A percentile compares a stretch with the other conserved stretches of the same genome.
These are phyloP conservation scores for Myxozyma vanderwaltii DNA, from an alignment of 805 yeast species.

Conservation along the genomic window DNA sequence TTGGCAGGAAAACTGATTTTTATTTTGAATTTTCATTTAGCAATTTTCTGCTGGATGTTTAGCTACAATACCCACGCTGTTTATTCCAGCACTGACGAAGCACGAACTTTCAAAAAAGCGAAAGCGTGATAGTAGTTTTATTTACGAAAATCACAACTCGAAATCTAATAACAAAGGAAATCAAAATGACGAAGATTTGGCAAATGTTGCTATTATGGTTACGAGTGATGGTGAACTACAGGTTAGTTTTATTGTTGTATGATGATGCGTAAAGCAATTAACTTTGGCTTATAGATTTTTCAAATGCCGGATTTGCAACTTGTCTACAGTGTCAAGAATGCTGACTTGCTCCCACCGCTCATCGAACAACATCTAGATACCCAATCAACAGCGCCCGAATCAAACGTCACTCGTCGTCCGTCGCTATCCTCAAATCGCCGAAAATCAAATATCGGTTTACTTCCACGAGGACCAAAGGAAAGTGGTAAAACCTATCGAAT, in stretches of 20 bases:
- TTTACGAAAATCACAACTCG: neutral
- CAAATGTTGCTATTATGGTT: conserved; percentile 16
- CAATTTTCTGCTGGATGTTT: conserved; percentile 25
- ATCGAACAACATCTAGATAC: conserved; percentile 1
- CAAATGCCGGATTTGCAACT: conserved; percentile 5
- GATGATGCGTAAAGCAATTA: too few relatives aligned
- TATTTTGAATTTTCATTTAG: neutral
- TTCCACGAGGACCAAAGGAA: neutral
- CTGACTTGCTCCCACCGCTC: conserved; percentile 8
- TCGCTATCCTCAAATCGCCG: conserved; percentile 7
- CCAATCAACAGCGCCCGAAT: neutral
- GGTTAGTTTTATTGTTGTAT: conserved; percentile 1
- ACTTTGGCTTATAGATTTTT: too few relatives aligned
- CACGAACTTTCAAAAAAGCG: conserved; percentile 1
- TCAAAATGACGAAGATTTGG: neutral
- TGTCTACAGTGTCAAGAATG: neutral
- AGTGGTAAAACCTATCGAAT: conserved; percentile 9
- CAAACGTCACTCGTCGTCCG: neutral
- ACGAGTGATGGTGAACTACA: conserved; percentile 21
- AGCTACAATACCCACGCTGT: conserved; percentile 18
- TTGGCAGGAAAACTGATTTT: neutral
- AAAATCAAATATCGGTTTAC: conserved; percentile 22
- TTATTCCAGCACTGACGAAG: neutral
- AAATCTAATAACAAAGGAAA: too few relatives aligned
- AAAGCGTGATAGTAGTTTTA: conserved; percentile 1